Base-by-base conservation (phyloP, 2,329 filamentous ascomycete species). In the Paecilomyces fulvus region DNA sequence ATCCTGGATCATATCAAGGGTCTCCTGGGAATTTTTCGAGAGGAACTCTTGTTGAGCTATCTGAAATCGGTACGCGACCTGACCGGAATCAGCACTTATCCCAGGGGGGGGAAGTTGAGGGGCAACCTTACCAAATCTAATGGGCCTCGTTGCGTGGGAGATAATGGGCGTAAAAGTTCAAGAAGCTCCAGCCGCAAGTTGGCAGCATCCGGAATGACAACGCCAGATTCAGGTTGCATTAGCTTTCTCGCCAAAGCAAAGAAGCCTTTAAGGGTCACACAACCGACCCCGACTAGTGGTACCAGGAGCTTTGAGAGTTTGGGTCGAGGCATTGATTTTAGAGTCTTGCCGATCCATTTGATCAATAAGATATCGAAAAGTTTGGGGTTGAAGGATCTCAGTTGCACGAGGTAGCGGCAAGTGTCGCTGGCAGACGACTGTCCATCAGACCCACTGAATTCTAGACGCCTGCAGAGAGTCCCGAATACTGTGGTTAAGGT, bases 241-340 rank as follows among this genome's bases (percentile, higher is more conserved):
- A 76, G 57, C 52, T 65, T 69, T 52, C 66, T 70, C 21, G 70
- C 64, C 21, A 75, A 55, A 49, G 66, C 60, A 56, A 77, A 62
- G 48, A 78, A 71, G 12, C 70, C 68, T 31, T 69, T 65, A 37
- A 78, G 70, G 3, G 73, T 74, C 17, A 78, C 66, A 55, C 75
- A 76, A n/a, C 75, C 73, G 33, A 75, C 73, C 11, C 75, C 73
- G 43, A 79, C 70, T 3, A 79, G 67, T 21, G 73, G 68, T 17
- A 70, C 67, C 30, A 79, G 64, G 23, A 74, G 63, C 14, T 57
- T 58, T 12, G 67, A 64, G 17, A 75, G 63, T 17, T 61, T 65
- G n/a, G 65, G 61, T 10, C 67, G 70, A 50, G 70, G 63, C 4
- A 70, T 56, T 30, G 68, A 69, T 46, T 67, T 68, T n/a, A 77